Evolutionary conservation across 176 grass and related monocot genomes (phyloP), one percentile per base, ranked within the genome.

Genomic region (Aechmea fasciata): DNA sequence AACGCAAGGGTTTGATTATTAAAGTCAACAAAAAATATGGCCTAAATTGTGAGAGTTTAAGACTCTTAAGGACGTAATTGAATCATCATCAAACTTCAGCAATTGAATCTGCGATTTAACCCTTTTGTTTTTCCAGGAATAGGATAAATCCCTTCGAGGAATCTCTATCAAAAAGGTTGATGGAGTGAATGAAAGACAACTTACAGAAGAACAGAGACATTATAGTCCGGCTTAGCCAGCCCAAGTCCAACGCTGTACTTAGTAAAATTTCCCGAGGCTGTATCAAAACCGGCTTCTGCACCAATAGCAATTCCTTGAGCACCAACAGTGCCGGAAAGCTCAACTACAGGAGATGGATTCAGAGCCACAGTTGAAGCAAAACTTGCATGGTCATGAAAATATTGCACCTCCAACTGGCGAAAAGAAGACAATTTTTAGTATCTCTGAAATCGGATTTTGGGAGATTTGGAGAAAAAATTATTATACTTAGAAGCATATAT

Each of bases 201-300:
- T 90, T 84, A 90, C 95, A 99, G 69, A 73, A 91, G 75, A 57
- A 86, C 63, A 62, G 95, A 77, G 67, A 75, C 77, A 77, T 81
- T 86, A 62, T 84, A 99, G 13, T 99, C 84, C 64, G 87, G 89
- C 75, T 94, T 94, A 48, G 84, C 84, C 61, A 99, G 66, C 65
- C 84, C 82, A 68, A 99, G 72, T 14, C 80, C 90, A 73, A 72
- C 82, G 63, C 47, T 91, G 78, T 94, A 99, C 78, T 99, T 99
- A n/a, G 85, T 82, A 72, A 94, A 84, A 67, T 65, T 85, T 52
- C 95, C 90, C 25, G 80, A 83, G 74, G 77, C 75, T 67, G 84
- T 88, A 75, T 99, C 85, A 85, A 88, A 99, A 70, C 82, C 82
- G 76, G 78, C 95, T 77, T 99, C 90, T 52, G 77, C 87, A 51